These are phyloP conservation scores for Orobanche coerulescens DNA, from an alignment of 257 asterid species.

Conservation along the genomic window DNA sequence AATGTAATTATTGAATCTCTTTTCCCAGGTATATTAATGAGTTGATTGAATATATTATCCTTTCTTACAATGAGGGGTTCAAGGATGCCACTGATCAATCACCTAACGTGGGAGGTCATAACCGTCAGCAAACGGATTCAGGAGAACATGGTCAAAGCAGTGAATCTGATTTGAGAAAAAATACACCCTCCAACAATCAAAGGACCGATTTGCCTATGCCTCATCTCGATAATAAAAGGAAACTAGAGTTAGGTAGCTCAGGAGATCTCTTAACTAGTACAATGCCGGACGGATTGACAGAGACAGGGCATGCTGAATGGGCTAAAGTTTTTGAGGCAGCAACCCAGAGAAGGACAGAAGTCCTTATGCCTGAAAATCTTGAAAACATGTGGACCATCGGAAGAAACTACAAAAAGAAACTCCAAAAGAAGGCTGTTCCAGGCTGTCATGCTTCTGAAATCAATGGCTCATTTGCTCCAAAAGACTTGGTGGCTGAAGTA, in stretches of 20 bases:
- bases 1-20: conserved; percentile 10
- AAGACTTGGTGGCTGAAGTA: conserved; percentile 29
- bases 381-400: conserved; percentile 99
- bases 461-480: conserved; percentile 23
- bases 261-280: conserved; percentile 33
- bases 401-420: conserved; percentile 83
- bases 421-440: conserved; percentile 40
- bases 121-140: conserved; percentile 27
- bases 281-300: conserved; percentile 37
- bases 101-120: conserved; percentile 32
- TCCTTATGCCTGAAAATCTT: conserved; percentile 95
- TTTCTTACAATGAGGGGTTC: conserved; percentile 50
- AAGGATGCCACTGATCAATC: conserved; percentile 37
- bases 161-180: conserved; percentile 34
- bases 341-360: conserved; percentile 97
- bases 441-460: conserved; percentile 34
- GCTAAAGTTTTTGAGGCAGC: conserved; percentile 88
- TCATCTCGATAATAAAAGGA: conserved; percentile 37
- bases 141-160: conserved; percentile 38
- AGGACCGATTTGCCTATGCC: conserved; percentile 31
- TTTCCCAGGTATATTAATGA: conserved; percentile 78
- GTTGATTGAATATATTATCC: conserved; percentile 71
- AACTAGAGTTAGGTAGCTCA: conserved; percentile 28
- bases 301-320: conserved; percentile 71
- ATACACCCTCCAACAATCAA: conserved; percentile 28